Evolutionary conservation across 2,329 filamentous ascomycete genomes (phyloP).

Genomic region (Pseudocercospora cruenta): DNA sequence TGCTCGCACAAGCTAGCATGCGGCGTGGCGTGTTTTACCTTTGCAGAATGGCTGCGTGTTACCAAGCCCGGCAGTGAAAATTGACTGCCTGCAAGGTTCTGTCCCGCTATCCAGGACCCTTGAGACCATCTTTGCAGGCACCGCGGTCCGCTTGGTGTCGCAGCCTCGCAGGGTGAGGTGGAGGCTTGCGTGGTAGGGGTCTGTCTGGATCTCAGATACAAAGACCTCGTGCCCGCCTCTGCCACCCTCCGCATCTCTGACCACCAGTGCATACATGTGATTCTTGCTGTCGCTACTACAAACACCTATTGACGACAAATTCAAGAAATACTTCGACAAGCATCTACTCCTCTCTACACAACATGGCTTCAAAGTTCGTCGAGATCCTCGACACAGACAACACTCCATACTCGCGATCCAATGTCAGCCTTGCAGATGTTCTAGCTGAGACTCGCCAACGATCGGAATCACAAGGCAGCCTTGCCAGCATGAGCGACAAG

Average conservation of each 20-base stretch:
- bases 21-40: constrained; percentile 9
- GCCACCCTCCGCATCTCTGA: constrained; percentile 11
- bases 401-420: constrained; percentile 37
- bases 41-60: constrained; percentile 7
- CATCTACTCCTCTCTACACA: not conserved
- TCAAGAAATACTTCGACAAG: not conserved
- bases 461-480: constrained; percentile 35
- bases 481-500: constrained; percentile 25
- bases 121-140: constrained; percentile 2
- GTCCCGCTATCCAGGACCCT: constrained; percentile 2
- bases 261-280: not conserved
- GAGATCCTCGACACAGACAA: constrained; percentile 40
- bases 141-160: constrained; percentile 6
- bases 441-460: constrained; percentile 38
- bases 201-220: constrained; percentile 15
- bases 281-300: not conserved
- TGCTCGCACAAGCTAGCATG: not conserved
- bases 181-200: constrained; percentile 12
- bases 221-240: constrained; percentile 9
- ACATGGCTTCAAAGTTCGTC: constrained; percentile 43
- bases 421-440: constrained; percentile 42
- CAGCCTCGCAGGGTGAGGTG: constrained; percentile 4
- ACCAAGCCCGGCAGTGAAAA: constrained; percentile 8
- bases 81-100: not conserved
- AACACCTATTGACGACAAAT: not conserved